phyloP scores from a whole-genome alignment of 1,284 basidiomycete species.

The Moesziomyces sp. region DNA sequence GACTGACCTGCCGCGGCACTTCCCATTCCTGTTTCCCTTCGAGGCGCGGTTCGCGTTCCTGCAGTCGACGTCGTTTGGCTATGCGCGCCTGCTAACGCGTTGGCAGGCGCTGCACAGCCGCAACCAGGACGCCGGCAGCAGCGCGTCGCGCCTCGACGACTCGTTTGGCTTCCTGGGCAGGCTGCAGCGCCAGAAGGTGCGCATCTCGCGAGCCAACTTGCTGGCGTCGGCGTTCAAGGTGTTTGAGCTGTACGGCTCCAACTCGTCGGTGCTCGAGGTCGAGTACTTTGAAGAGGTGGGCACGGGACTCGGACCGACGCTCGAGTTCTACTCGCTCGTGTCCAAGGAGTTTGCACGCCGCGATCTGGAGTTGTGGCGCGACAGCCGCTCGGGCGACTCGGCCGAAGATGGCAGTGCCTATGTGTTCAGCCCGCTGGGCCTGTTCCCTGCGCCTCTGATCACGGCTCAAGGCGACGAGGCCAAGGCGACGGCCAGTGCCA shows the following conservation, averaged over 20 bases:
- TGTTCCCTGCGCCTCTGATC: conserved; percentile 82
- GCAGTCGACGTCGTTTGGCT: conserved; percentile 96
- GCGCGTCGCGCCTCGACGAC: conserved; percentile 74
- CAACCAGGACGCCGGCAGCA: conserved; percentile 68
- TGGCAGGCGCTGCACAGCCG: conserved; percentile 78
- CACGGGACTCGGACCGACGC: conserved; percentile 95
- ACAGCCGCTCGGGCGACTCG: conserved; percentile 74
- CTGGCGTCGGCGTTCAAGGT: conserved; percentile 98
- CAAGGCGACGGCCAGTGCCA: conserved; percentile 1
- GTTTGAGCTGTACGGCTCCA: conserved; percentile 91
- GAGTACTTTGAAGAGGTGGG: conserved; percentile 99
- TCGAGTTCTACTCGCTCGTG: conserved; percentile 95
- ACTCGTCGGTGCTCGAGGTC: conserved; percentile 91
- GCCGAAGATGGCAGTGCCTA: conserved; percentile 54
- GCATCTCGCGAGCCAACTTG: conserved; percentile 92
- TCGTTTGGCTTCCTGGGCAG: conserved; percentile 90
- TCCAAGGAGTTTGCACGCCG: conserved; percentile 90
- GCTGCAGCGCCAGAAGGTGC: conserved; percentile 92
- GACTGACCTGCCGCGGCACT: conserved; percentile 88
- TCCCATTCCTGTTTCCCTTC: conserved; percentile 98
- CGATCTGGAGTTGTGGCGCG: conserved; percentile 88
- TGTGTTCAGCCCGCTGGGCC: conserved; percentile 75
- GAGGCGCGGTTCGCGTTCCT: conserved; percentile 95
- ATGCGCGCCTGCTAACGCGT: conserved; percentile 91
- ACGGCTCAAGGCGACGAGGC: conserved; percentile 4